phyloP scores from a whole-genome alignment of 225 moss, liverwort and hornwort genomes.

The Neckera pumila region DNA sequence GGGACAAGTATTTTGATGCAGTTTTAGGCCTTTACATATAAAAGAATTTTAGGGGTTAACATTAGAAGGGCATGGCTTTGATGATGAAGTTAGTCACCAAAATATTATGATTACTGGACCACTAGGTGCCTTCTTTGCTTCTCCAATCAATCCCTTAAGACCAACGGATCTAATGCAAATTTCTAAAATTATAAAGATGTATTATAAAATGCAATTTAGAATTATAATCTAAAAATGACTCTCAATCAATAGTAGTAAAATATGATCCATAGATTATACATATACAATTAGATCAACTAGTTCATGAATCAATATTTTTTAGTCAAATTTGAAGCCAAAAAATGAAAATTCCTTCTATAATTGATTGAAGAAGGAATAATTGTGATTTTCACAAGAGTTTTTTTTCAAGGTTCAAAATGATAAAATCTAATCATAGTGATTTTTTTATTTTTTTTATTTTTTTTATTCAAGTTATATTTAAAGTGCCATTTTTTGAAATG shows the following conservation, averaged over 20 bases:
- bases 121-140: not conserved
- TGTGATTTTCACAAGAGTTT: not conserved
- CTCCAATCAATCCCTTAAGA: not conserved
- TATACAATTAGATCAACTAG: rapidly evolving
- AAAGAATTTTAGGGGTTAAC: no score
- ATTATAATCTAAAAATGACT: not conserved
- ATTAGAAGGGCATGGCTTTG: rapidly evolving
- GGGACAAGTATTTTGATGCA: no score
- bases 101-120: not conserved
- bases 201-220: not conserved
- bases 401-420: not conserved
- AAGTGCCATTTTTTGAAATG: no score
- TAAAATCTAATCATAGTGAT: not conserved
- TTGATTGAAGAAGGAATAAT: rapidly evolving
- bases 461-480: not conserved
- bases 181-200: not conserved
- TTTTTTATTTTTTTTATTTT: not conserved
- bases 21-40: no score
- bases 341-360: not conserved
- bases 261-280: not conserved
- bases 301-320: not conserved
- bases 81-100: not conserved
- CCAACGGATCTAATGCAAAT: rapidly evolving
- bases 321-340: not conserved
- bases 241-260: not conserved